A percentile compares a stretch with the other conserved stretches of the same genome.
phyloP scores from a whole-genome alignment of 2,329 filamentous ascomycete species.

The Nemania sp. region DNA sequence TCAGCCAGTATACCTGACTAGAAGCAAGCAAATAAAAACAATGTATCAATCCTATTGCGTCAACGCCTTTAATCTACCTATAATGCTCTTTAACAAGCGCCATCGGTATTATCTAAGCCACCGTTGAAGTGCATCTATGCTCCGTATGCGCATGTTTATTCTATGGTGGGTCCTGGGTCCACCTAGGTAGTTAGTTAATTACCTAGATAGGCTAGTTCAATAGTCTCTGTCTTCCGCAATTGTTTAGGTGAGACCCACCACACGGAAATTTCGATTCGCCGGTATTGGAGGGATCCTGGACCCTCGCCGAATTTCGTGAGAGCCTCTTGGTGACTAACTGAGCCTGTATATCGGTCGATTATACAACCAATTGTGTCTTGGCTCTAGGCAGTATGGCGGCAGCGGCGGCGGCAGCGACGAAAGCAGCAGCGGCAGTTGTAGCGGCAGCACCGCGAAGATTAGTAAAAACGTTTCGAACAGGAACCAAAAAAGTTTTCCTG shows the following conservation, averaged over 20 bases:
- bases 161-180: too few species aligned
- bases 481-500: conserved; percentile 51
- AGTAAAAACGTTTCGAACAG: conserved; percentile 44
- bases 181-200: neutral
- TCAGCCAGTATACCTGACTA: conserved; percentile 32
- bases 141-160: too few species aligned
- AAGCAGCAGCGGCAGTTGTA: neutral
- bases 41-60: neutral
- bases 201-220: neutral
- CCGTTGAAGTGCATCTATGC: too few species aligned
- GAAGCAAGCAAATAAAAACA: neutral
- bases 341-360: conserved; percentile 2
- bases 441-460: conserved; percentile 23
- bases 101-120: too few species aligned
- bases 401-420: conserved; percentile 13
- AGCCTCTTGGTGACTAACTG: conserved; percentile 7
- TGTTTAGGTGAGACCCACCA: conserved; percentile 24
- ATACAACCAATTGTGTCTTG: conserved; percentile 7
- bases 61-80: neutral
- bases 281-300: conserved; percentile 7
- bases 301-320: conserved; percentile 9
- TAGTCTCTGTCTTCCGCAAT: neutral
- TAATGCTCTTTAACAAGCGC: neutral
- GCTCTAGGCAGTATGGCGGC: conserved; percentile 29
- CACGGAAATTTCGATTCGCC: conserved; percentile 40